Evolutionary conservation across 1,284 basidiomycete genomes (phyloP), one percentile per base, ranked within the genome.

Genomic region (Abortiporus biennis): DNA sequence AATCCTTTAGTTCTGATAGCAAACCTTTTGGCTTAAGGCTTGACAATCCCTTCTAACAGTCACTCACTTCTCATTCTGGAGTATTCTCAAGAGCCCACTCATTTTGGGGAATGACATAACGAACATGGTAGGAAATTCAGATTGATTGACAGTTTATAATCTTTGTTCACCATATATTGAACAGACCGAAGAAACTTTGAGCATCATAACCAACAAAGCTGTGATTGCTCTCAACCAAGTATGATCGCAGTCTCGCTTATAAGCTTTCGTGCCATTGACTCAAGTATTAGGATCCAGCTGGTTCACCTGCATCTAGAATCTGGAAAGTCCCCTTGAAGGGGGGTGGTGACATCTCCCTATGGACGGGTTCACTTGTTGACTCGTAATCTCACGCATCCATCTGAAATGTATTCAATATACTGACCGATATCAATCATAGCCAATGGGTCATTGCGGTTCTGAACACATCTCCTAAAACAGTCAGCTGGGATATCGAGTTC

Each of bases 41-140:
- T n/a, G 25, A 27, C 8, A 4, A 3, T 16, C 12, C 20, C 15
- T 16, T 13, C 16, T 20, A 2, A 35, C 30, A 64, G 62, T 63
- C 11, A 64, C 66, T 2, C 67, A 69, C 49, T 68, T 69, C 48
- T 63, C 66, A 1, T 66, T 68, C 63, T 69, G 67, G 67, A 62
- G 63, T 11, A 49, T 66, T 4, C 53, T 67, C 16, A 69, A 68
- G 55, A 68, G 66, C 31, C 66, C 67, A 1, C 57, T 69, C 9
- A 65, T 69, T 38, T 55, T 69, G 25, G 66, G 66, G 0, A 67
- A 68, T 50, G 64, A 68, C 43, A 46, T 69, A 16, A 62, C 59
- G 5, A 58, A 57, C 40, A 68, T 67, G 63, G 59, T 59, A 30
- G 4, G 42, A 22, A n/a, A 8, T 16, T 16, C 44, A 19, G 12